Conservation (phyloP, 2,329 filamentous ascomycete genomes). For the Magnaporthiopsis incrustans region DNA sequence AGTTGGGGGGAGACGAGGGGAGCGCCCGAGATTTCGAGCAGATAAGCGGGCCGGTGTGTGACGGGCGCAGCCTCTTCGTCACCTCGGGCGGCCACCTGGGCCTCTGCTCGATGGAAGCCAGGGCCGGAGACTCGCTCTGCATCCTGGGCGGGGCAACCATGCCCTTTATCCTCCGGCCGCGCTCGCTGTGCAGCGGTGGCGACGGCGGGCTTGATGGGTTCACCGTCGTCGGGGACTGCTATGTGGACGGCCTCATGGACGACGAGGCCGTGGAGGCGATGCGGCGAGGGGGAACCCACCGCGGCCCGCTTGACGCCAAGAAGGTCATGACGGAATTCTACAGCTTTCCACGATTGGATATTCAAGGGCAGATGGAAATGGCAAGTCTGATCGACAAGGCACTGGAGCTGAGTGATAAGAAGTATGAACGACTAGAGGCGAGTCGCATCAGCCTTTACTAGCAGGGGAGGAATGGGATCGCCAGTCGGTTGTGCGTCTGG, state of each 20-base stretch:
- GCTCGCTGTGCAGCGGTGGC: neutral
- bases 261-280: slow-evolving; percentile 1
- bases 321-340: neutral
- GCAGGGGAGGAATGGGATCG: neutral
- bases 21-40: neutral
- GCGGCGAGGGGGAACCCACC: neutral
- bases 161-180: neutral
- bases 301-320: neutral
- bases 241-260: neutral
- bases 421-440: neutral
- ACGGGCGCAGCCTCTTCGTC: neutral
- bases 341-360: neutral
- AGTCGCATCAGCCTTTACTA: neutral
- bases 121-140: neutral
- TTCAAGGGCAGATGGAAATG: no score
- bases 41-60: neutral
- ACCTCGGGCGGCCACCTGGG: slow-evolving; percentile 1
- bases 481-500: no score
- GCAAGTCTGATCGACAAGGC: no score
- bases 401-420: no score
- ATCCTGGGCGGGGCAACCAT: neutral
- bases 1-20: neutral
- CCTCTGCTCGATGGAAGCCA: neutral
- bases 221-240: neutral
- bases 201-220: neutral